Base-by-base conservation (phyloP, 2,329 filamentous ascomycete species). In the Neophaeococcomyces aloes region DNA sequence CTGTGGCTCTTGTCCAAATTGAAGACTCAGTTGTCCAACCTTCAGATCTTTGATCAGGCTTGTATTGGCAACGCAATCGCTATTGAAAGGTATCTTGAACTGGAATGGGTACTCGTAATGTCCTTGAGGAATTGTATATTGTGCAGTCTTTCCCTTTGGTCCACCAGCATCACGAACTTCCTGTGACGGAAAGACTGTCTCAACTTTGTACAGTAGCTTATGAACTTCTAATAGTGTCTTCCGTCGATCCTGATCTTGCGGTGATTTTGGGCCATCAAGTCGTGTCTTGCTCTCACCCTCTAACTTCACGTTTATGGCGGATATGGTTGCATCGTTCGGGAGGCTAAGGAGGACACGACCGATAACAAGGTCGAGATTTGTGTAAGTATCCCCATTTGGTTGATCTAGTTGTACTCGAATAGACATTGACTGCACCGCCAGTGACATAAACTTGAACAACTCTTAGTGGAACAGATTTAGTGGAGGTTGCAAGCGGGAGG, bases 71-170 rank as follows among this genome's bases (percentile, higher is more conserved):
- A 56, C 61, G 56, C 68, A 71, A 31, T 67, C 59, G 59, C 69
- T 71, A 49, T 71, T 71, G 57, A 71, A 70, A 0, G 67, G 68
- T 45, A 70, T 67, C 61, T 70, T 71, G 59, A 71, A 71, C 25
- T 59, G 54, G 42, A 71, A 71, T 1, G 68, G 67, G 50, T 70
- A 71, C 49, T 68, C 62, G 52, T 71, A 68, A 41, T 59, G 60
- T 6, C 68, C 68, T 3, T 66, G 47, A 8, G 63, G 59, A 44
- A 71, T 63, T 1, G 67, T 71, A 52, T 65, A 71, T 6, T 59
- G 58, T 10, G 62, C 54, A 35, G 58, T 59, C 27, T 40, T 50
- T 6, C 17, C 34, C 11, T 36, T 46, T 33, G n/a, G 46, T 30
- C 56, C 51, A 7, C 57, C 57, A 33, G 57, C 51, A 40, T 65